These are phyloP conservation scores for Kodamaea laetipori DNA, from an alignment of 805 yeast genomes.

Conservation along the genomic window DNA sequence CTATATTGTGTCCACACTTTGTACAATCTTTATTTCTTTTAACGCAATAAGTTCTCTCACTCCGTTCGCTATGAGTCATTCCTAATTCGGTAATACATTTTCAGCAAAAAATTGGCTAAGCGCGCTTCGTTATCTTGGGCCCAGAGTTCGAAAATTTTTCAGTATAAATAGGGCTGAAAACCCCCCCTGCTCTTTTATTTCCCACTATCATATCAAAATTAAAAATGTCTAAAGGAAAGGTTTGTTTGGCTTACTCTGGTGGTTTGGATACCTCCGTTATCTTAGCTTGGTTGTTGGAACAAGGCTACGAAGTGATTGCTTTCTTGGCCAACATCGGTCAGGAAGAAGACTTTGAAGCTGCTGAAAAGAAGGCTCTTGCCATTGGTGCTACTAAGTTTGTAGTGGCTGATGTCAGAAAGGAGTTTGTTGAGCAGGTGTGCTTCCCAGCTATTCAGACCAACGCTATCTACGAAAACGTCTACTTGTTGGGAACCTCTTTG, in stretches of 20 bases:
- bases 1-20: too few species aligned
- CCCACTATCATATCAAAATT: conserved; percentile 8
- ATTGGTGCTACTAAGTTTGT: conserved; percentile 97
- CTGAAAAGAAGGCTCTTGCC: conserved; percentile 91
- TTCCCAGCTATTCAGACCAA: conserved; percentile 97
- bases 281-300: conserved; percentile 95
- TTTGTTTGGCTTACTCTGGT: conserved; percentile 98
- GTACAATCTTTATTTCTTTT: too few species aligned
- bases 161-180: conserved; percentile 21
- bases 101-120: conserved; percentile 18
- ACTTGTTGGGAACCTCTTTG: conserved; percentile 92
- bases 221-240: conserved; percentile 94
- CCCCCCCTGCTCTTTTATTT: conserved; percentile 15
- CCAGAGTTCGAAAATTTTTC: conserved; percentile 12
- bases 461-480: conserved; percentile 97
- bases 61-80: conserved; percentile 26
- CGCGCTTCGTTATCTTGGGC: conserved; percentile 31
- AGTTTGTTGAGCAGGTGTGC: conserved; percentile 89
- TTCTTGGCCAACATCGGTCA: conserved; percentile 99
- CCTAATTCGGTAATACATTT: conserved; percentile 27
- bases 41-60: too few species aligned
- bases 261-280: conserved; percentile 98
- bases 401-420: conserved; percentile 90
- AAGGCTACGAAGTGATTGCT: conserved; percentile 97
- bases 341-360: conserved; percentile 98